Conservation (phyloP, 768 basidiomycete genomes). For the Pholiota conissans region DNA sequence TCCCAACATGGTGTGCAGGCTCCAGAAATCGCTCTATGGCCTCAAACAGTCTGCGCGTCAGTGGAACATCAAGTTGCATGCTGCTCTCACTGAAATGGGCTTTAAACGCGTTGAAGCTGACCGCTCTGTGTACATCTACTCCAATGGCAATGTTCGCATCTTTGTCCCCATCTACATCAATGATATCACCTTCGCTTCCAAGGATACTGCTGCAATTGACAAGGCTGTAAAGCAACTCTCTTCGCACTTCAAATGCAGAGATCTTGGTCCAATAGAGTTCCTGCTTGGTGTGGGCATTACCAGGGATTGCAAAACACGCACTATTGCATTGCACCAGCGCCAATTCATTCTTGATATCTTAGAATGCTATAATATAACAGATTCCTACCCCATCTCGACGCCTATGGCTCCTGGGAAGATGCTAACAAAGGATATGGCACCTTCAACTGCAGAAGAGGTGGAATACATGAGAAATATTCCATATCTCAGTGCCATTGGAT, state of each 20-base stretch:
- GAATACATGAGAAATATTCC: too few species aligned
- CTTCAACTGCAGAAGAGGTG: too few species aligned
- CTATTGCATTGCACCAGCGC: conserved; percentile 5
- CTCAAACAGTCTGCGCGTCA: conserved; percentile 38
- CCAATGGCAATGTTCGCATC: conserved; percentile 25
- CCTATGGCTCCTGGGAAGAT: conserved; percentile 27
- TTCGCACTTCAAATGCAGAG: neutral
- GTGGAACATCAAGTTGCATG: conserved; percentile 18
- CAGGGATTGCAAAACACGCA: conserved; percentile 16
- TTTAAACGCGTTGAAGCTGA: conserved; percentile 10
- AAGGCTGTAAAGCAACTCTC: conserved; percentile 17
- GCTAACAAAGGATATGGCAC: conserved; percentile 17
- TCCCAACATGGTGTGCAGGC: conserved; percentile 6
- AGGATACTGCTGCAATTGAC: conserved; percentile 12
- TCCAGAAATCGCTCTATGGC: conserved; percentile 37
- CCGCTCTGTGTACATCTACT: conserved; percentile 19
- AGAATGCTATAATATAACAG: conserved; percentile 23
- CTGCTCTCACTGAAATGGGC: neutral
- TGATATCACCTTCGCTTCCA: conserved; percentile 10
- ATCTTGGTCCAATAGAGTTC: neutral
- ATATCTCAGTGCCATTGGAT: too few species aligned
- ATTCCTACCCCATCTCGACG: conserved; percentile 29
- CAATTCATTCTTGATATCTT: conserved; percentile 26
- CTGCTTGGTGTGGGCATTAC: conserved; percentile 32
- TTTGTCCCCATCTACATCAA: conserved; percentile 20